These are phyloP conservation scores for Skeletonema tropicum DNA, from an alignment of 108 stramenopile species.

Conservation along the genomic window DNA sequence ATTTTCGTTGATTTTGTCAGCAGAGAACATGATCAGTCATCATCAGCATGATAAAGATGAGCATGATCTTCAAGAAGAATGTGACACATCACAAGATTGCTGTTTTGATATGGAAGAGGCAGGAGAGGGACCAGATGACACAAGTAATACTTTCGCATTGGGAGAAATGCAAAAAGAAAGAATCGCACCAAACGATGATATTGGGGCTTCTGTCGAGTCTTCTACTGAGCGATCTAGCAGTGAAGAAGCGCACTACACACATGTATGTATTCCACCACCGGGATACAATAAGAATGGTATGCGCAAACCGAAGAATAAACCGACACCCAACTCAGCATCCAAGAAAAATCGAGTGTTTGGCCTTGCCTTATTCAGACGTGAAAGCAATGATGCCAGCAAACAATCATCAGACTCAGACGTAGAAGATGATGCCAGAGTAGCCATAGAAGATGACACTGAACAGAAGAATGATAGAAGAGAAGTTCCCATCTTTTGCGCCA, in stretches of 20 bases:
- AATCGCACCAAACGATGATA: not conserved
- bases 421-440: not conserved
- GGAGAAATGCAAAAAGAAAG: too few species aligned
- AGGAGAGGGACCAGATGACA: too few species aligned
- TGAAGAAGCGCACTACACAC: slow-evolving; percentile 7
- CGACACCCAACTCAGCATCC: not conserved
- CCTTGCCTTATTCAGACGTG: not conserved
- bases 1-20: not conserved
- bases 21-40: not conserved
- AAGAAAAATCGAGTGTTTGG: not conserved
- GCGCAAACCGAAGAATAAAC: not conserved
- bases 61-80: not conserved
- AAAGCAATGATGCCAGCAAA: not conserved
- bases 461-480: slow-evolving; percentile 7
- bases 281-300: slow-evolving; percentile 22
- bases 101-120: too few species aligned
- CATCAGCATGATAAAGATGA: not conserved
- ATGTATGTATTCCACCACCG: slow-evolving; percentile 15
- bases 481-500: slow-evolving; percentile 35
- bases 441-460: not conserved
- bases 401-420: not conserved
- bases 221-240: not conserved
- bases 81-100: too few species aligned
- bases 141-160: too few species aligned
- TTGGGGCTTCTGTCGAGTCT: too few species aligned